phyloP scores from a whole-genome alignment of 2,329 filamentous ascomycete genomes.

The Hypomyces perniciosus region DNA sequence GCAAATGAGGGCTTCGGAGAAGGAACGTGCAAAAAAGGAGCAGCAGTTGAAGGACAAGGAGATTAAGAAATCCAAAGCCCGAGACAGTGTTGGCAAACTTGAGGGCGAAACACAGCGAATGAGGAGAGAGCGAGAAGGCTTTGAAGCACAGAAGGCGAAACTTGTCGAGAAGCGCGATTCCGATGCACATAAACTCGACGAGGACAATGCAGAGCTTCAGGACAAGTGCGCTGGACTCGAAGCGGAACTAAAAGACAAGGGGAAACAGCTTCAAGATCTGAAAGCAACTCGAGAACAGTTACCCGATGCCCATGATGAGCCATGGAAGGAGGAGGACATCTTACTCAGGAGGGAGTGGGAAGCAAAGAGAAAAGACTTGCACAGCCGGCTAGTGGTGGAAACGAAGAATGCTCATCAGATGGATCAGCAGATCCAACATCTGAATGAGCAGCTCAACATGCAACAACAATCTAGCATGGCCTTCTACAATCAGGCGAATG shows the following conservation, averaged over 20 bases:
- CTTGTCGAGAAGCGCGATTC: conserved; percentile 46
- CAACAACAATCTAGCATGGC: conserved; percentile 38
- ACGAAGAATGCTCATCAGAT: conserved; percentile 41
- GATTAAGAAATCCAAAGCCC: conserved; percentile 60
- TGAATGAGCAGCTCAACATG: conserved; percentile 42
- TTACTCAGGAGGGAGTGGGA: conserved; percentile 53
- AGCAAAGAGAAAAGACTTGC: conserved; percentile 45
- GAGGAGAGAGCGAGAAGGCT: conserved; percentile 48
- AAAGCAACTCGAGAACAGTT: conserved; percentile 64
- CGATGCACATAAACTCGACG: conserved; percentile 46
- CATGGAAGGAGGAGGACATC: conserved; percentile 45
- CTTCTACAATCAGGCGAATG: conserved; percentile 30
- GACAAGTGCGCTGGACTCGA: conserved; percentile 61
- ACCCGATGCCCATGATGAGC: conserved; percentile 55
- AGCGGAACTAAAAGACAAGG: conserved; percentile 60
- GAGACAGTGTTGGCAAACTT: conserved; percentile 65
- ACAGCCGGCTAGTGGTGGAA: conserved; percentile 42
- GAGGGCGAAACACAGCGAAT: conserved; percentile 57
- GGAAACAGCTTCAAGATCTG: conserved; percentile 65
- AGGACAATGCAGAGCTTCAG: conserved; percentile 55
- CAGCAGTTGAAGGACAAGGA: conserved; percentile 62
- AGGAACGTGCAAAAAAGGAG: conserved; percentile 73
- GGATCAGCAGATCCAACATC: conserved; percentile 39
- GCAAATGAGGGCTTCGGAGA: conserved; percentile 73
- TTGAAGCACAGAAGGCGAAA: conserved; percentile 47